These are phyloP conservation scores for Clitocybe nebularis DNA, from an alignment of 1,284 basidiomycete species.

Conservation along the genomic window DNA sequence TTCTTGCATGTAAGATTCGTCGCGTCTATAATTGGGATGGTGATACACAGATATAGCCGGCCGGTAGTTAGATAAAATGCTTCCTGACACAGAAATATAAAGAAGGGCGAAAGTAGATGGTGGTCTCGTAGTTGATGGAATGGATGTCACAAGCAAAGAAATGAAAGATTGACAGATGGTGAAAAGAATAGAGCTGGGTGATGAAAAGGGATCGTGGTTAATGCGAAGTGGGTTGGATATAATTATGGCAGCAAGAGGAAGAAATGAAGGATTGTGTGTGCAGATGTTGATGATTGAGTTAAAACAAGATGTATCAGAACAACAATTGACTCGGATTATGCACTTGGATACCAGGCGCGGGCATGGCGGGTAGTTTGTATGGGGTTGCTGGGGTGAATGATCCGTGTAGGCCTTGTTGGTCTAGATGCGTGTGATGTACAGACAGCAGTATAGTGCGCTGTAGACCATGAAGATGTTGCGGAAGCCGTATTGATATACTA, in stretches of 20 bases:
- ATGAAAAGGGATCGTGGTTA: constrained; percentile 7
- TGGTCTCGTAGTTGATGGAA: constrained; percentile 1
- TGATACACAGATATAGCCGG: constrained; percentile 20
- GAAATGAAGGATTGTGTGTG: constrained; percentile 5
- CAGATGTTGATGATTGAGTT: not conserved
- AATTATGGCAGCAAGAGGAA: constrained; percentile 7
- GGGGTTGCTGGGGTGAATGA: not conserved
- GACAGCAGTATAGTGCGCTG: not conserved
- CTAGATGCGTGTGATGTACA: constrained; percentile 3
- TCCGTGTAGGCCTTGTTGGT: not conserved
- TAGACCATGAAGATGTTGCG: constrained; percentile 8
- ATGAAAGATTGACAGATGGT: constrained; percentile 1
- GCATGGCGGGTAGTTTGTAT: not conserved
- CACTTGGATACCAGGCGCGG: not conserved
- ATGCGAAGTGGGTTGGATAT: constrained; percentile 6
- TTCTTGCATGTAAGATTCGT: constrained; percentile 13
- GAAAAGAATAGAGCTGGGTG: not conserved
- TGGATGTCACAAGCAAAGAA: constrained; percentile 14
- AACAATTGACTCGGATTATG: not conserved
- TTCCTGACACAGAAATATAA: constrained; percentile 10
- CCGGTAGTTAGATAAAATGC: constrained; percentile 17
- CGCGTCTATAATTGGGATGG: constrained; percentile 18
- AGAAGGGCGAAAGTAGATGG: constrained; percentile 7
- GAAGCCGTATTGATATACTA: constrained; percentile 3
- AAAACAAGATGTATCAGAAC: not conserved